These are phyloP conservation scores for Capsicum chinense DNA, from an alignment of 257 asterid species.

Conservation along the genomic window DNA sequence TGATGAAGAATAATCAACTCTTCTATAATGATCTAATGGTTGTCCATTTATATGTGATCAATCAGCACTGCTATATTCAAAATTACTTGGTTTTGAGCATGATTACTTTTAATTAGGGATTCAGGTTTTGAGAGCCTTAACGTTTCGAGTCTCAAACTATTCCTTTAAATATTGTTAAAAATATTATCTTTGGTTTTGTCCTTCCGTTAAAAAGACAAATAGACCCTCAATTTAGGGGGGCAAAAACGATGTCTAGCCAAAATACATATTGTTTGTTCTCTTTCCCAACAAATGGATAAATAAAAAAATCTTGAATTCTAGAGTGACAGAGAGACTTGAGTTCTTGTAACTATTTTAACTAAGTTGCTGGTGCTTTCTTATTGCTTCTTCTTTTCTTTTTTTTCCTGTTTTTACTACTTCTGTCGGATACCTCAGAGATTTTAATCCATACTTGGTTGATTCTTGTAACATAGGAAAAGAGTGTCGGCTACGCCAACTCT, in stretches of 20 bases:
- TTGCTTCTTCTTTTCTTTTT: neutral
- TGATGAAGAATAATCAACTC: neutral
- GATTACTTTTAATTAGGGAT: neutral
- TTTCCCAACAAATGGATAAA: neutral
- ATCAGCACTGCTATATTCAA: neutral
- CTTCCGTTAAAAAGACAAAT: neutral
- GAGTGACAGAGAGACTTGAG: neutral
- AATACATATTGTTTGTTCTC: neutral
- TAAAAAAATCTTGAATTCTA: neutral
- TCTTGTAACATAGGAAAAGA: neutral
- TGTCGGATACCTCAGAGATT: neutral
- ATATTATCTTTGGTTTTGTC: neutral
- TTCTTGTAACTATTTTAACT: neutral
- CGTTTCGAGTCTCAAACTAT: neutral
- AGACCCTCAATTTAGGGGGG: neutral
- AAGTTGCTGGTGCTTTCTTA: neutral
- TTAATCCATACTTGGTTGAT: neutral
- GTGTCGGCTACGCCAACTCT: neutral
- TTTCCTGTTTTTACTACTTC: neutral
- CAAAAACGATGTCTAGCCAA: neutral
- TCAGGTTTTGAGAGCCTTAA: neutral
- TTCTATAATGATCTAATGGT: neutral
- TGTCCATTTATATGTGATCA: neutral
- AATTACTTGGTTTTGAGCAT: neutral
- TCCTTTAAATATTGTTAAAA: constrained; percentile 1